Conservation (phyloP, 116 monocot genomes). For the Papilionanthe hybrid region DNA sequence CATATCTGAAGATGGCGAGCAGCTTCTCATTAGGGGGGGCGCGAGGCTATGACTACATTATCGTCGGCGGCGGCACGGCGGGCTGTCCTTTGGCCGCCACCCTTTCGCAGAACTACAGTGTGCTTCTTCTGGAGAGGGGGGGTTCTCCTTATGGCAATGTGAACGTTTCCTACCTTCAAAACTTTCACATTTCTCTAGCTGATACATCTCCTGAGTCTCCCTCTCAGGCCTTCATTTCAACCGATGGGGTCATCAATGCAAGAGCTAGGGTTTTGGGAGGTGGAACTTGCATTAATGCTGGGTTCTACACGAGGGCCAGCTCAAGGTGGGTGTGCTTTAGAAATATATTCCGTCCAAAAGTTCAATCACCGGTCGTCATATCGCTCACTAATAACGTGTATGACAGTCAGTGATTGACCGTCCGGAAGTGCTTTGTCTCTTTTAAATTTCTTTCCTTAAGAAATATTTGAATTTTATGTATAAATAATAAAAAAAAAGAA, state of each 20-base stretch:
- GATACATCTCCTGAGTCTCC: slow-evolving; percentile 67
- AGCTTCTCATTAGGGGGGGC: slow-evolving; percentile 26
- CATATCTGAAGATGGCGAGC: slow-evolving; percentile 48
- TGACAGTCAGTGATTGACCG: too few species aligned
- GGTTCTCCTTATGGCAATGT: slow-evolving; percentile 84
- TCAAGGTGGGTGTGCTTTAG: slow-evolving; percentile 40
- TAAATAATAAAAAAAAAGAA: too few species aligned
- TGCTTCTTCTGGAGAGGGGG: slow-evolving; percentile 75
- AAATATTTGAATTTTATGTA: too few species aligned
- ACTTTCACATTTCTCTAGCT: slow-evolving; percentile 77
- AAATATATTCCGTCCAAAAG: too few species aligned
- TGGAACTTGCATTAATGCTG: slow-evolving; percentile 87
- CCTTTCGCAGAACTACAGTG: slow-evolving; percentile 63
- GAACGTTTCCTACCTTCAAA: slow-evolving; percentile 66
- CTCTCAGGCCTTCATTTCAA: slow-evolving; percentile 79
- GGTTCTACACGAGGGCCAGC: slow-evolving; percentile 94
- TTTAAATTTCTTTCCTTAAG: background rate
- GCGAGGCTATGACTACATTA: slow-evolving; percentile 67
- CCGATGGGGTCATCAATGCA: slow-evolving; percentile 92
- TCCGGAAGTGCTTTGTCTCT: background rate
- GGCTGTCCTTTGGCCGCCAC: slow-evolving; percentile 94
- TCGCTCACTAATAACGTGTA: too few species aligned
- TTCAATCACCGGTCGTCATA: too few species aligned
- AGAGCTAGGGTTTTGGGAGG: slow-evolving; percentile 83
- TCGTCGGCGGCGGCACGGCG: slow-evolving; percentile 87